phyloP scores from a whole-genome alignment of 495 filamentous ascomycete species.

The Podospora anserina region DNA sequence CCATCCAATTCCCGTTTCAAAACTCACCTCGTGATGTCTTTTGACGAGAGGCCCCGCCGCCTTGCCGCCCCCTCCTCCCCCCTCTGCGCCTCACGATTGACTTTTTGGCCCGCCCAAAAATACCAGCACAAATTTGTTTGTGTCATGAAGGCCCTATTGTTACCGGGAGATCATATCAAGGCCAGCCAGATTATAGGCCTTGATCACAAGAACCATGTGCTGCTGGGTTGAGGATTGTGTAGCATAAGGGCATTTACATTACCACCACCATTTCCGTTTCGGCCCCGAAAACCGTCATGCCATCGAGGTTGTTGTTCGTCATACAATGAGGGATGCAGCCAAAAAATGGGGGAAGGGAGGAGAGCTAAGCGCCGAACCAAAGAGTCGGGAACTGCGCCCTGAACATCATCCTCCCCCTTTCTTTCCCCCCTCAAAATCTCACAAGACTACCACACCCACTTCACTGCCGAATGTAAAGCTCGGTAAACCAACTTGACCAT shows the following conservation, averaged over 20 bases:
- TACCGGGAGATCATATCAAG: background rate
- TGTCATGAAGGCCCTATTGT: background rate
- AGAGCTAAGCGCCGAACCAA: background rate
- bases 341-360: background rate
- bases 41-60: constrained; percentile 4
- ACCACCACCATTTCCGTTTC: too few relatives aligned
- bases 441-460: background rate
- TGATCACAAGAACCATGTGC: too few relatives aligned
- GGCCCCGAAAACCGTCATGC: too few relatives aligned
- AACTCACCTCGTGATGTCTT: constrained; percentile 7
- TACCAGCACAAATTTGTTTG: background rate
- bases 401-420: background rate
- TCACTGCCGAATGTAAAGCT: background rate
- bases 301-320: too few relatives aligned
- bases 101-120: background rate
- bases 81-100: background rate
- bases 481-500: background rate
- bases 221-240: too few relatives aligned
- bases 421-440: background rate
- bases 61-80: background rate
- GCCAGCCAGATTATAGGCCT: too few relatives aligned
- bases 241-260: too few relatives aligned
- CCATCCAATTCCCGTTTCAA: background rate
- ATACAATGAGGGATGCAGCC: background rate
- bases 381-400: background rate